Conservation (phyloP, 2,329 filamentous ascomycete species). For the Botrytis elliptica region DNA sequence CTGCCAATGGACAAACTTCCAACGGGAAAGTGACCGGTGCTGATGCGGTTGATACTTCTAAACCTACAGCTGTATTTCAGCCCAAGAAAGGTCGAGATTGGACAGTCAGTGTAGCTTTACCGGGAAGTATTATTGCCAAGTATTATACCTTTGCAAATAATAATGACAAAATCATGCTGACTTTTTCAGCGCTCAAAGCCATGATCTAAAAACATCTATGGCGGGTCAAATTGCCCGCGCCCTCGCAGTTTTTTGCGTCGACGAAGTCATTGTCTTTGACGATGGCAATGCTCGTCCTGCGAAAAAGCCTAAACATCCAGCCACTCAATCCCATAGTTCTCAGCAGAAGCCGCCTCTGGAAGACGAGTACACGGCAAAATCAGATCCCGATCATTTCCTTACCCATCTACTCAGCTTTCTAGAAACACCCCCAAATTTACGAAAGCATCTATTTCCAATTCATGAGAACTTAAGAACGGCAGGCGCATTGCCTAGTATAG, state of each 20-base stretch:
- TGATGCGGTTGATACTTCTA: constrained; percentile 50
- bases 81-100: constrained; percentile 63
- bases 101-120: constrained; percentile 76
- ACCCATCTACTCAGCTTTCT: constrained; percentile 77
- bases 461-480: constrained; percentile 75
- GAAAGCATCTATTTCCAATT: constrained; percentile 70
- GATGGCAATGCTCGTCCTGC: constrained; percentile 52
- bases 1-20: constrained; percentile 24
- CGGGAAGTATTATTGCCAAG: constrained; percentile 76
- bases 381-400: constrained; percentile 77
- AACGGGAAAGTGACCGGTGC: constrained; percentile 34
- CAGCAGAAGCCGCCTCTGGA: constrained; percentile 44
- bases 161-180: constrained; percentile 20
- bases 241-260: constrained; percentile 77
- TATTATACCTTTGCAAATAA: constrained; percentile 43
- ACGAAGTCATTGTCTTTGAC: constrained; percentile 81
- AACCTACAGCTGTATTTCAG: constrained; percentile 67
- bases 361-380: constrained; percentile 59
- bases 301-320: constrained; percentile 30
- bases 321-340: constrained; percentile 37
- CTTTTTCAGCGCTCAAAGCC: constrained; percentile 34
- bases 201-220: constrained; percentile 70
- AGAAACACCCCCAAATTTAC: constrained; percentile 80
- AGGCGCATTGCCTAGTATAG: constrained; percentile 71
- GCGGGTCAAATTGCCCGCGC: constrained; percentile 78